Evolutionary conservation across 805 yeast species (phyloP).

Genomic region (Saccharomycopsis sp.): DNA sequence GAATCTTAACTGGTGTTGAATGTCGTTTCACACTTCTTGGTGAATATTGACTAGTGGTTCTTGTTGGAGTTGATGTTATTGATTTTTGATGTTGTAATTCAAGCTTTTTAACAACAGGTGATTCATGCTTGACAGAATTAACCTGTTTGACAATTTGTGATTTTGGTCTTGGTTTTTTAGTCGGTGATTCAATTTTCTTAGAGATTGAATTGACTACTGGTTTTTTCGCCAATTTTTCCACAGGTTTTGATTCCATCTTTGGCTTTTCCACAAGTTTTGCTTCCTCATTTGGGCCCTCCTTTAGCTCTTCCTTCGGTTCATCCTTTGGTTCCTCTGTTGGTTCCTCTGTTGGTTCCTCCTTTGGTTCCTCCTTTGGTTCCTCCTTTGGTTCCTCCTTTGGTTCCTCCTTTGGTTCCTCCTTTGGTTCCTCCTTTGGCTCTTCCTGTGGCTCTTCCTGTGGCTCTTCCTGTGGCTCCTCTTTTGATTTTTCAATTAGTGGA

Average conservation of each 20-base stretch:
- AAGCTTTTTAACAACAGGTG: not conserved
- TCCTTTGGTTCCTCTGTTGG: not conserved
- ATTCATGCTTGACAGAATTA: not conserved
- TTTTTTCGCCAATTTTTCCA: not conserved
- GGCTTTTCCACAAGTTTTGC: not conserved
- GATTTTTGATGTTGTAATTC: not conserved
- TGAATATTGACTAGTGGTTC: not conserved
- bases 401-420: not conserved
- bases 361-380: not conserved
- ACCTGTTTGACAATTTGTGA: not conserved
- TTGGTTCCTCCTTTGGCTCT: not conserved
- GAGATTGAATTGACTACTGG: not conserved
- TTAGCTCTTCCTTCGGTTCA: not conserved
- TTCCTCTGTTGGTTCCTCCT: not conserved
- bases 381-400: slow-evolving; percentile 1
- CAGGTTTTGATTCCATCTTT: not conserved
- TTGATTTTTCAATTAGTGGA: not conserved
- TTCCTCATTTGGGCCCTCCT: not conserved
- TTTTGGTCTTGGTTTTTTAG: not conserved
- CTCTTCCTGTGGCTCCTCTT: not conserved
- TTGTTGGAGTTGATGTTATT: not conserved
- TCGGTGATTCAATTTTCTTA: not conserved
- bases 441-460: not conserved
- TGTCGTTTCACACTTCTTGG: slow-evolving; percentile 2
- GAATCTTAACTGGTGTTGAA: slow-evolving; percentile 15